Percentiles rank a stretch among this genome's conserved stretches.
phyloP scores from a whole-genome alignment of 768 basidiomycete genomes.

The Tylopilus cervinicoccineus region DNA sequence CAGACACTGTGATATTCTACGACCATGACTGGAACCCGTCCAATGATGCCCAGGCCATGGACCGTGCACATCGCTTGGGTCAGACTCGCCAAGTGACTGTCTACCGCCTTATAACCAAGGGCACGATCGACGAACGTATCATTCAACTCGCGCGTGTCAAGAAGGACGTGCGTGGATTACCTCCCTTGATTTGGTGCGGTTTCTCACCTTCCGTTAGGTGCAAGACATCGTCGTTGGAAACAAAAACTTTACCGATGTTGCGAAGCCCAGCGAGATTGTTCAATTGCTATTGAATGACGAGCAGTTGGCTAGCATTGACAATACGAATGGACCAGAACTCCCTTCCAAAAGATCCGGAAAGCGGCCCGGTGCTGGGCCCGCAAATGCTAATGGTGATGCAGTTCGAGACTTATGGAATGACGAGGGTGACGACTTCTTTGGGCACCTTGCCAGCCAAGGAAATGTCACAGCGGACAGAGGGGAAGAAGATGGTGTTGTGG shows the following conservation, averaged over 20 bases:
- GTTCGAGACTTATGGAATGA: slow-evolving; percentile 78
- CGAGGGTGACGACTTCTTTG: slow-evolving; percentile 85
- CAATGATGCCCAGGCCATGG: slow-evolving; percentile 98
- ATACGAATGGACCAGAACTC: slow-evolving; percentile 36
- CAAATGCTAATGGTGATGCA: slow-evolving; percentile 34
- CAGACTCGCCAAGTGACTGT: slow-evolving; percentile 98
- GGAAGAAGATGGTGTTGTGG: slow-evolving; percentile 28
- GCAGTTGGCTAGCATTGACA: slow-evolving; percentile 72
- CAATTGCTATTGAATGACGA: slow-evolving; percentile 93
- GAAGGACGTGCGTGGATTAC: slow-evolving; percentile 69
- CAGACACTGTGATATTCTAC: slow-evolving; percentile 29
- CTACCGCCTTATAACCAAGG: slow-evolving; percentile 89
- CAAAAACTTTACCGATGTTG: slow-evolving; percentile 89
- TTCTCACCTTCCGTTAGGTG: slow-evolving; percentile 49
- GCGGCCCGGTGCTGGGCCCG: slow-evolving; percentile 28
- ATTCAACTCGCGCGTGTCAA: slow-evolving; percentile 93
- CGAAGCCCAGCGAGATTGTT: slow-evolving; percentile 95
- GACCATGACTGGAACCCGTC: slow-evolving; percentile 65
- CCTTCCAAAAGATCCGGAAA: slow-evolving; percentile 36
- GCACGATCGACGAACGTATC: slow-evolving; percentile 96
- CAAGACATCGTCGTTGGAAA: slow-evolving; percentile 99
- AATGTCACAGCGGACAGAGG: slow-evolving; percentile 19
- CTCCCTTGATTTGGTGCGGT: not conserved
- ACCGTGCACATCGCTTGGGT: slow-evolving; percentile 93
- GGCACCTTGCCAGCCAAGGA: slow-evolving; percentile 41